phyloP scores from a whole-genome alignment of 1,139 yeast species.

The Taphrina sp. region DNA sequence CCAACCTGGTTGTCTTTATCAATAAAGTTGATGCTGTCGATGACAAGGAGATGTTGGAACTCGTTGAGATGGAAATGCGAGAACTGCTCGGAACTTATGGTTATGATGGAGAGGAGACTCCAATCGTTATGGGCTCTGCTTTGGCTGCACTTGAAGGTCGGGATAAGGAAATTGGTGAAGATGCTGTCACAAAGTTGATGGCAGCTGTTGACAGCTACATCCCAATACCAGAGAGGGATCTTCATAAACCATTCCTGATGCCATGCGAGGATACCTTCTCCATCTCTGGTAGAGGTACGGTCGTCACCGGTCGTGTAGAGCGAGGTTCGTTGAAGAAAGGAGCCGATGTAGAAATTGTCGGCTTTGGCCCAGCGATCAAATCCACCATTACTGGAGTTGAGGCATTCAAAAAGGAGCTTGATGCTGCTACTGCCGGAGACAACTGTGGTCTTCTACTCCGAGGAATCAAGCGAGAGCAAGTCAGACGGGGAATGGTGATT shows the following conservation, averaged over 20 bases:
- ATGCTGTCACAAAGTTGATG: conserved; percentile 78
- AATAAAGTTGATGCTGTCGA: conserved; percentile 97
- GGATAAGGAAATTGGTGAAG: conserved; percentile 87
- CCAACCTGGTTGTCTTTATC: conserved; percentile 92
- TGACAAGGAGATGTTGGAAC: conserved; percentile 98
- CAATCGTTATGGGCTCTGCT: conserved; percentile 98
- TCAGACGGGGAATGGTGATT: conserved; percentile 96
- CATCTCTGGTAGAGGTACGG: conserved; percentile 99
- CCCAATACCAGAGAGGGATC: conserved; percentile 95
- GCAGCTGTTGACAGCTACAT: conserved; percentile 91
- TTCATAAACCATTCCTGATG: conserved; percentile 94
- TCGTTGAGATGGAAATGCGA: conserved; percentile 99
- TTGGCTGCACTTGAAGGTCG: conserved; percentile 88
- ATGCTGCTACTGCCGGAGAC: conserved; percentile 97
- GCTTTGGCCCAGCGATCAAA: conserved; percentile 83
- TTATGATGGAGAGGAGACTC: conserved; percentile 96
- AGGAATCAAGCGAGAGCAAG: conserved; percentile 97
- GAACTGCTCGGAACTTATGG: conserved; percentile 87
- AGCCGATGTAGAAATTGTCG: conserved; percentile 96
- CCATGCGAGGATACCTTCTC: conserved; percentile 98
- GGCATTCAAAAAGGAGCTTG: conserved; percentile 98
- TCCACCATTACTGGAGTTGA: conserved; percentile 97
- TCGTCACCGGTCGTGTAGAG: conserved; percentile 97
- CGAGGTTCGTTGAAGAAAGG: conserved; percentile 97
- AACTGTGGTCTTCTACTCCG: conserved; percentile 96